phyloP scores from a whole-genome alignment of 768 basidiomycete species.

The Tubosaeta sp. region DNA sequence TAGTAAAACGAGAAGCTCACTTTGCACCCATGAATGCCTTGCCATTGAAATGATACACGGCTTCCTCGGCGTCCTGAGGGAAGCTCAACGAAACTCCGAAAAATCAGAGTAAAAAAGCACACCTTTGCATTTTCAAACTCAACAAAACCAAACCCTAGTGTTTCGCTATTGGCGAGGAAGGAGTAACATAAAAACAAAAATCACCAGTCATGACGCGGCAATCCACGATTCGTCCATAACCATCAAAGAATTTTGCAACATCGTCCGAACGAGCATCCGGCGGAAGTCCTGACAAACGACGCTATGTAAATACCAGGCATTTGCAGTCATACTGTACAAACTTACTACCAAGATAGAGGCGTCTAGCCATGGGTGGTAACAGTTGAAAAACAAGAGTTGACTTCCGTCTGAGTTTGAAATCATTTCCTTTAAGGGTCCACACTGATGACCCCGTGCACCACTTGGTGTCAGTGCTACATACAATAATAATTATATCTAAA shows the following conservation, averaged over 20 bases:
- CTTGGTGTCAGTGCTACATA: neutral
- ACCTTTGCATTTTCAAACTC: conserved; percentile 89
- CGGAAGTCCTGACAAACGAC: conserved; percentile 58
- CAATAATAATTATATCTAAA: neutral
- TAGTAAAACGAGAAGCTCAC: conserved; percentile 25
- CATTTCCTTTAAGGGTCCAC: conserved; percentile 28
- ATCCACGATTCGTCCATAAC: conserved; percentile 84
- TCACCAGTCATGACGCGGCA: conserved; percentile 92
- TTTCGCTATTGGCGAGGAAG: conserved; percentile 15
- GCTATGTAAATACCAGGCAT: conserved; percentile 1
- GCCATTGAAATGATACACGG: conserved; percentile 80
- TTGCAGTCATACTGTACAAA: conserved; percentile 10
- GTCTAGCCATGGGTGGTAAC: conserved; percentile 62
- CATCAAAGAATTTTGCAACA: conserved; percentile 85
- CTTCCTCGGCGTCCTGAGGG: conserved; percentile 89
- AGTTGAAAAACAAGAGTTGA: conserved; percentile 28
- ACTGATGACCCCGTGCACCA: conserved; percentile 20
- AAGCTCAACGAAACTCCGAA: conserved; percentile 10
- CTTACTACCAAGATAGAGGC: conserved; percentile 84
- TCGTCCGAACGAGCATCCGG: conserved; percentile 80
- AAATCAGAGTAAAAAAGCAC: neutral
- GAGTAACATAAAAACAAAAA: conserved; percentile 20
- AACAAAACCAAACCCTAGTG: conserved; percentile 88
- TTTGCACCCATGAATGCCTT: conserved; percentile 86
- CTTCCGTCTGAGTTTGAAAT: conserved; percentile 31